Conservation (phyloP, 176 grass and related monocot species). For the Triticum timopheevii region DNA sequence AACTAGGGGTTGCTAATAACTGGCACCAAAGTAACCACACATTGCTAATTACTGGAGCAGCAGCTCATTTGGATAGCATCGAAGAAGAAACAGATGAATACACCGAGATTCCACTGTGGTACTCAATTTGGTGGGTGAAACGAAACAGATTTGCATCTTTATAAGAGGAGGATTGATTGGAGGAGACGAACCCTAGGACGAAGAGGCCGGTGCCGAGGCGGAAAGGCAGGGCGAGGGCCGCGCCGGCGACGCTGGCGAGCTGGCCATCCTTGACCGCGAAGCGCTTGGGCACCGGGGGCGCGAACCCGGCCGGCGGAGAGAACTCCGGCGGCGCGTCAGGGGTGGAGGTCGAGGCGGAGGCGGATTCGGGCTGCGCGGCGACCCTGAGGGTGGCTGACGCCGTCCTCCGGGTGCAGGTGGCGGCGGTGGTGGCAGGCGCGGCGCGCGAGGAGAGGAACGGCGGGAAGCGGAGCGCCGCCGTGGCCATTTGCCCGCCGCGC, state of each 20-base stretch:
- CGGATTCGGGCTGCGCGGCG: constrained; percentile 37
- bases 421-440: background rate
- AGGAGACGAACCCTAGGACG: constrained; percentile 47
- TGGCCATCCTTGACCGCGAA: constrained; percentile 67
- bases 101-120: background rate
- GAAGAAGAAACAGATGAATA: background rate
- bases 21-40: background rate
- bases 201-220: constrained; percentile 79
- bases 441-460: constrained; percentile 21
- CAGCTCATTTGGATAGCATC: background rate
- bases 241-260: constrained; percentile 50
- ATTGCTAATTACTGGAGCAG: too few relatives aligned
- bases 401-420: background rate
- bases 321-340: background rate
- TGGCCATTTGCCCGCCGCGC: constrained; percentile 25
- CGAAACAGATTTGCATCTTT: background rate
- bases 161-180: background rate
- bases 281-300: constrained; percentile 60
- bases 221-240: constrained; percentile 71
- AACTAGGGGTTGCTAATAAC: background rate
- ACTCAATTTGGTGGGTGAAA: background rate
- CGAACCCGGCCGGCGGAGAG: constrained; percentile 56
- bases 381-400: background rate
- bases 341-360: constrained; percentile 11
- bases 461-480: constrained; percentile 2